Conservation (phyloP, 139 green algal species). For the Picochlorum costavermella region DNA sequence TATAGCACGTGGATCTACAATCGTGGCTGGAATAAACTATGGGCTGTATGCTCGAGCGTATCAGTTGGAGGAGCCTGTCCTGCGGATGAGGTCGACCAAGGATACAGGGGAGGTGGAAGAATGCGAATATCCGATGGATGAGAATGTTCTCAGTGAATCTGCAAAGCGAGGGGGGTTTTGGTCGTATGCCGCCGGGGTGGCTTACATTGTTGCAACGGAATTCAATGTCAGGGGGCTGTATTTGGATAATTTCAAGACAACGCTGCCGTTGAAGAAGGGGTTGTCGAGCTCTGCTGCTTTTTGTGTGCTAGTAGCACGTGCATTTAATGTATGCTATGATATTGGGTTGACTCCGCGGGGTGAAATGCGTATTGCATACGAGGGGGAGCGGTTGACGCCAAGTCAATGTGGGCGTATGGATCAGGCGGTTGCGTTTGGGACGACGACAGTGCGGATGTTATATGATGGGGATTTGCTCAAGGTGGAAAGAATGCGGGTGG, state of each 20-base stretch:
- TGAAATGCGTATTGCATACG: slow-evolving; percentile 65
- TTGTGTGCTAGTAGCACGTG: slow-evolving; percentile 57
- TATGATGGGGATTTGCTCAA: slow-evolving; percentile 49
- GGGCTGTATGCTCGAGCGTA: slow-evolving; percentile 32
- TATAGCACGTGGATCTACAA: slow-evolving; percentile 32
- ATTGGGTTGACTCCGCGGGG: slow-evolving; percentile 48
- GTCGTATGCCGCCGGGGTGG: slow-evolving; percentile 50
- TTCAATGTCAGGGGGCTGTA: slow-evolving; percentile 39
- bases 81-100: slow-evolving; percentile 20
- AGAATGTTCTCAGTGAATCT: slow-evolving; percentile 13
- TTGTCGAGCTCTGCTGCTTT: slow-evolving; percentile 61
- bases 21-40: slow-evolving; percentile 56
- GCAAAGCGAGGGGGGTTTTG: slow-evolving; percentile 53
- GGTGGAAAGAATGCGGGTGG: slow-evolving; percentile 21
- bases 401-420: slow-evolving; percentile 54
- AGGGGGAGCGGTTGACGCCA: slow-evolving; percentile 58
- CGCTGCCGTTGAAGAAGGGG: slow-evolving; percentile 58
- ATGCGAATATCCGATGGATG: slow-evolving; percentile 17
- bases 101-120: slow-evolving; percentile 13
- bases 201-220: slow-evolving; percentile 39
- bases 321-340: slow-evolving; percentile 44
- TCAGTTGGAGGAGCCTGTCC: slow-evolving; percentile 8
- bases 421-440: slow-evolving; percentile 60
- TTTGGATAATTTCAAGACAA: slow-evolving; percentile 54
- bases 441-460: slow-evolving; percentile 44